phyloP scores from a whole-genome alignment of 371 early-diverging fungal species.

The Mucor racemosus region DNA sequence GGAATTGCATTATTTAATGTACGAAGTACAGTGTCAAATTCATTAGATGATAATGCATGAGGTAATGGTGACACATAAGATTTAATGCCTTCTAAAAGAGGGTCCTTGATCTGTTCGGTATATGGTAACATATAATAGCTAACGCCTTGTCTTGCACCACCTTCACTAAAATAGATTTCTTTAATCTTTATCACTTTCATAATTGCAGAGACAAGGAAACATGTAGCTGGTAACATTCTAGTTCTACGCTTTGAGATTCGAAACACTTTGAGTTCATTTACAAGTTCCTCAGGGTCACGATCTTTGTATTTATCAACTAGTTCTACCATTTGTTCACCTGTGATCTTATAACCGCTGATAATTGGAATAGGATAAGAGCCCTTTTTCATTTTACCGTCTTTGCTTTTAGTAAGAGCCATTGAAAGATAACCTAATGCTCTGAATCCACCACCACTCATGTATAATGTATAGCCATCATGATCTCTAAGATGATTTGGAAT shows the following conservation, averaged over 20 bases:
- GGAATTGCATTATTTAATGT: slow-evolving; percentile 34
- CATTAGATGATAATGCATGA: slow-evolving; percentile 21
- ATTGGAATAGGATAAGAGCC: slow-evolving; percentile 55
- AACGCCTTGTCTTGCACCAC: slow-evolving; percentile 58
- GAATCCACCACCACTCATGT: slow-evolving; percentile 61
- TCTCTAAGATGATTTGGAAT: slow-evolving; percentile 25
- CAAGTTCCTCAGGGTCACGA: slow-evolving; percentile 25
- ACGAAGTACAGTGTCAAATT: slow-evolving; percentile 29
- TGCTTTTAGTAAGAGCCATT: slow-evolving; percentile 35
- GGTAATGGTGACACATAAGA: slow-evolving; percentile 35
- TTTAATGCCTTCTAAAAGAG: slow-evolving; percentile 46
- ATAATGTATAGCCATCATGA: slow-evolving; percentile 45
- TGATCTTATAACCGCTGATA: slow-evolving; percentile 54
- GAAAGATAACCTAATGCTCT: slow-evolving; percentile 53
- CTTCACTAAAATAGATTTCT: slow-evolving; percentile 55
- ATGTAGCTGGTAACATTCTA: slow-evolving; percentile 53
- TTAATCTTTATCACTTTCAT: slow-evolving; percentile 43
- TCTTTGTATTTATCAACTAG: slow-evolving; percentile 38
- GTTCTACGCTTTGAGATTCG: slow-evolving; percentile 57
- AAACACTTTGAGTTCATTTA: slow-evolving; percentile 38
- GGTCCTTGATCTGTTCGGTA: slow-evolving; percentile 45
- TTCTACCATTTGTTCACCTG: slow-evolving; percentile 29
- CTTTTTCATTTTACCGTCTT: not conserved
- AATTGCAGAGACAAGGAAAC: slow-evolving; percentile 52
- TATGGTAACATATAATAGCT: slow-evolving; percentile 43